Evolutionary conservation across 768 basidiomycete genomes (phyloP), one percentile per base, ranked within the genome.

Genomic region (Naganishia vishniacii): DNA sequence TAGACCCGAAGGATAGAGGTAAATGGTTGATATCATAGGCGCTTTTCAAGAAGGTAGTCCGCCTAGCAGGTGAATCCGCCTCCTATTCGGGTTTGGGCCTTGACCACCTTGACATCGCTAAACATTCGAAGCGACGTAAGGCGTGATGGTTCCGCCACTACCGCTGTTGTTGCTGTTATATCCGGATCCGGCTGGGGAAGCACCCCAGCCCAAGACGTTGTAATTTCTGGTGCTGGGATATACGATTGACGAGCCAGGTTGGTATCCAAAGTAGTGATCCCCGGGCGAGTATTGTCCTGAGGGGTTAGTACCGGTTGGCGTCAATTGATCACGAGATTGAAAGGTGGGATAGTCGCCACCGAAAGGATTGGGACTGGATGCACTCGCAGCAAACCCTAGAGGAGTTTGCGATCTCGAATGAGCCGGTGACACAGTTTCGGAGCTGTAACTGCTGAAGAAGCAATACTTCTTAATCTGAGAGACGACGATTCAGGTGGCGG

Each of bases 381-480:
- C 40, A 13, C 16, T 34, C 13, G 34, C 34, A 41, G 20, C 20
- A 40, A 63, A 51, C 5, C 63, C 63, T 4, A 53, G 53, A 20
- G 63, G 63, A n/a, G 63, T 64, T 8, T 53, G 40, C 7, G 47
- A 64, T 2, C 63, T 49, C 15, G 64, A 59, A 25, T 65, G 58
- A 1, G 51, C 58, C 13, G 73, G 70, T 2, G 74, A 71, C 64
- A 68, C 68, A 12, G 66, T 31, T 12, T 72, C 69, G 8, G 74
- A 69, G 23, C 48, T 47, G 25, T 34, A 28, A 16, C 63, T 53
- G 48, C 73, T 73, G 70, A 74, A 77, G 67, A 77, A 77, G 65
- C 76, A 77, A 65, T 73, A 77, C 37, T 69, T 70, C 31, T 73
- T 70, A 20, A 77, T 67, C 75, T 77, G 61, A n/a, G 32, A 15